phyloP scores from a whole-genome alignment of 441 rosid genomes.

The Mallotus repandus region DNA sequence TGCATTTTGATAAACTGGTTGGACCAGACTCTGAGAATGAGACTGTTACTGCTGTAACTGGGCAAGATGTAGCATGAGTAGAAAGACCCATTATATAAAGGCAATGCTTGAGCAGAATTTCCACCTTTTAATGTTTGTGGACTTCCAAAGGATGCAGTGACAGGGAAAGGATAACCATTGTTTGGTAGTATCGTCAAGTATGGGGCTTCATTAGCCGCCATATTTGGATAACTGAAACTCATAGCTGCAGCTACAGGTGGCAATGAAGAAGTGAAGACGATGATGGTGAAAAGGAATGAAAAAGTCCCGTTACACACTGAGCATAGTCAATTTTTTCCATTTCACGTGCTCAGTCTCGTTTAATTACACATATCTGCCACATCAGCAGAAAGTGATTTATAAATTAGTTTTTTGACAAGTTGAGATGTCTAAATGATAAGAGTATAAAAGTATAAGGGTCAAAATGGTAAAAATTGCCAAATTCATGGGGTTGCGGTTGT shows the following conservation, averaged over 20 bases:
- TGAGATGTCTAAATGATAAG: no score
- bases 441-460: no score
- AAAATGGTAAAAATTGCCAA: no score
- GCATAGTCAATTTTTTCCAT: no score
- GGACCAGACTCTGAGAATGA: conserved; percentile 39
- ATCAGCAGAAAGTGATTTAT: no score
- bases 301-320: not conserved
- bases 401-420: no score
- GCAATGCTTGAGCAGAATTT: conserved; percentile 51
- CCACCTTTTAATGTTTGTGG: conserved; percentile 57
- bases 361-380: no score
- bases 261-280: conserved; percentile 26
- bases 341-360: no score
- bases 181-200: conserved; percentile 74
- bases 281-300: no score
- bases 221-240: conserved; percentile 68
- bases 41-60: conserved; percentile 57
- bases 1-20: conserved; percentile 52
- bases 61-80: conserved; percentile 73
- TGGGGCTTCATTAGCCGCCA: conserved; percentile 63
- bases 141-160: conserved; percentile 65
- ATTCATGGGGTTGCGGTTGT: no score
- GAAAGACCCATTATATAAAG: conserved; percentile 66
- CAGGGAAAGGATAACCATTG: conserved; percentile 56
- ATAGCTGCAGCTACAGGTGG: conserved; percentile 48